These are phyloP conservation scores for Trichoderma sp. DNA, from an alignment of 2,329 filamentous ascomycete species.

Conservation along the genomic window DNA sequence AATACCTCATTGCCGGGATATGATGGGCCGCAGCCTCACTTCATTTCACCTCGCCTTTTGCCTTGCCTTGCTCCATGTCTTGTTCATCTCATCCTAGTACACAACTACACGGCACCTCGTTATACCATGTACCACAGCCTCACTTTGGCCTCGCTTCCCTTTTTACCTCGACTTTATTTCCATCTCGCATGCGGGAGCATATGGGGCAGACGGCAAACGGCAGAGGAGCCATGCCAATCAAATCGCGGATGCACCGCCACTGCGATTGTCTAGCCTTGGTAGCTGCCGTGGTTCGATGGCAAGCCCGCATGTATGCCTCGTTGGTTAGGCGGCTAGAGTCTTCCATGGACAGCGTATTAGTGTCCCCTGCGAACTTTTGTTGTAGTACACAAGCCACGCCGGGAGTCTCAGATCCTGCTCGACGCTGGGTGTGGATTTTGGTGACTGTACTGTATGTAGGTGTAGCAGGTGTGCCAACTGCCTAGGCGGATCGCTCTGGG, in stretches of 20 bases:
- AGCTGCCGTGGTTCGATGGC: neutral
- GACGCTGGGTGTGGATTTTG: neutral
- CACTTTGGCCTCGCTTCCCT: neutral
- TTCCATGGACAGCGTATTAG: neutral
- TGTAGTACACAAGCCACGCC: slow-evolving; percentile 16
- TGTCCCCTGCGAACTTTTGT: slow-evolving; percentile 19
- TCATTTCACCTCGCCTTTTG: neutral
- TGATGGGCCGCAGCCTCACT: neutral
- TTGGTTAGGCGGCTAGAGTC: neutral
- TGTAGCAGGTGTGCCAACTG: neutral
- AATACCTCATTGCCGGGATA: neutral
- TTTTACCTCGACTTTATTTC: neutral
- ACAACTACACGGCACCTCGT: neutral
- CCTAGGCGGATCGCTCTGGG: neutral
- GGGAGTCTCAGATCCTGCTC: slow-evolving; percentile 11
- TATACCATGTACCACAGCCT: neutral
- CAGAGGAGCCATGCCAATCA: neutral
- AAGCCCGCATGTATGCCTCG: slow-evolving; percentile 2
- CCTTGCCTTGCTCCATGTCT: neutral
- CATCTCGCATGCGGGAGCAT: neutral
- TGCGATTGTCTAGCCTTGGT: neutral
- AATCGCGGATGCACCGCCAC: slow-evolving; percentile 15
- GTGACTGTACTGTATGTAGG: neutral
- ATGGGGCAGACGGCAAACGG: neutral
- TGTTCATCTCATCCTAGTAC: neutral